Conservation (phyloP, 108 stramenopile genomes). For the Conticribra guillardii region DNA sequence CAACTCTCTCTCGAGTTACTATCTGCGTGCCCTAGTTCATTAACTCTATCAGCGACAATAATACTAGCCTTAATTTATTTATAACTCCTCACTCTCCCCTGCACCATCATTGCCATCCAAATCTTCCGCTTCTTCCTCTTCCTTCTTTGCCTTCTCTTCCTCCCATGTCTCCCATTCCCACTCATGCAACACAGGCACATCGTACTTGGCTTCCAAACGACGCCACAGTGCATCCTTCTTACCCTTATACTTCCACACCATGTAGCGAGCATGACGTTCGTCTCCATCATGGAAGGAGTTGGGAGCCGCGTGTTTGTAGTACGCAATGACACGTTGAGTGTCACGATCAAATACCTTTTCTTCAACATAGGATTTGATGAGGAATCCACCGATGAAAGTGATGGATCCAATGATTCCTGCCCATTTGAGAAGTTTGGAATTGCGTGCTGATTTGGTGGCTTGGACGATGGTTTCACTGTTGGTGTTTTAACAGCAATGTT, state of each 20-base stretch:
- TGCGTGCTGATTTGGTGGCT: constrained; percentile 74
- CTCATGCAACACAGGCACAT: constrained; percentile 59
- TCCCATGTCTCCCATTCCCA: constrained; percentile 65
- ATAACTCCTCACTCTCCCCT: not conserved
- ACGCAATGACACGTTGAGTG: constrained; percentile 71
- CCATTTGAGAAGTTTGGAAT: constrained; percentile 65
- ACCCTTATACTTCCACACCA: constrained; percentile 82
- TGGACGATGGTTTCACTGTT: constrained; percentile 82
- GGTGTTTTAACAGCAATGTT: constrained; percentile 1
- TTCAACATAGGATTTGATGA: constrained; percentile 82
- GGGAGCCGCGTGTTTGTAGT: constrained; percentile 80
- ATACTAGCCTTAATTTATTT: too few relatives aligned
- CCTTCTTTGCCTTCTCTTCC: constrained; percentile 25
- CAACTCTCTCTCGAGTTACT: too few relatives aligned
- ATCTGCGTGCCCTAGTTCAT: too few relatives aligned
- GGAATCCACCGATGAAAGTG: constrained; percentile 80
- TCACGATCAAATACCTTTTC: constrained; percentile 78
- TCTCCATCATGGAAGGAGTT: constrained; percentile 83
- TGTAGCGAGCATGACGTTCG: constrained; percentile 72
- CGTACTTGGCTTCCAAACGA: constrained; percentile 83
- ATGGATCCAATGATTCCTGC: constrained; percentile 63
- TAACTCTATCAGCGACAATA: too few relatives aligned
- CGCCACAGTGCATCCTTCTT: constrained; percentile 84
- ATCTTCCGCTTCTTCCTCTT: constrained; percentile 50
- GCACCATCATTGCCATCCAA: constrained; percentile 61